These are phyloP conservation scores for Paramecium caudatum DNA, from an alignment of 73 alveolate genomes.

Conservation along the genomic window DNA sequence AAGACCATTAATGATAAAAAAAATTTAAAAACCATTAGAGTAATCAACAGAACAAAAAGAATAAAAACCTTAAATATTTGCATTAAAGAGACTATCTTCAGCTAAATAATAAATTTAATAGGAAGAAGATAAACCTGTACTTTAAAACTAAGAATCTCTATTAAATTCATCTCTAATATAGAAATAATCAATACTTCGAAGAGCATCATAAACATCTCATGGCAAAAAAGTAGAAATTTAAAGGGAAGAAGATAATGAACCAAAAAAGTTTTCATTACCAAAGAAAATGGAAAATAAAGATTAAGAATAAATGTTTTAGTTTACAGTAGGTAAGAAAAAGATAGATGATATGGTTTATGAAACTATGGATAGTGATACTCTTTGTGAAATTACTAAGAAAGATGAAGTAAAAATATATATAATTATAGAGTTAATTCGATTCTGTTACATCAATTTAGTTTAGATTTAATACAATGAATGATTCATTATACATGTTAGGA, in stretches of 20 bases:
- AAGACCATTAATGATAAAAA: conserved; percentile 63
- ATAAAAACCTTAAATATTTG: conserved; percentile 13
- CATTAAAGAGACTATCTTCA: conserved; percentile 53
- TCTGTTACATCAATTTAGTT: background rate
- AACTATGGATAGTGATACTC: conserved; percentile 39
- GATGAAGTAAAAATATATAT: background rate
- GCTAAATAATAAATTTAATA: background rate
- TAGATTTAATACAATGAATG: conserved; percentile 57
- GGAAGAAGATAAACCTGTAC: conserved; percentile 19
- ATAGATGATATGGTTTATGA: conserved; percentile 16
- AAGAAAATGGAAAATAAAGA: background rate
- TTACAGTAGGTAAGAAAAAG: background rate
- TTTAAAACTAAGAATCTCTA: background rate
- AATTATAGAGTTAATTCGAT: conserved; percentile 27
- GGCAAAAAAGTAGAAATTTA: conserved; percentile 2
- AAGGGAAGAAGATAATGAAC: background rate
- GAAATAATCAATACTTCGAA: background rate
- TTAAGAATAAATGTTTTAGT: background rate
- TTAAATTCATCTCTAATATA: background rate
- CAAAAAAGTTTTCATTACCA: background rate
- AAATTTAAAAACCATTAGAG: background rate
- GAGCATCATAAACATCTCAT: background rate
- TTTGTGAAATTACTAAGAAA: conserved; percentile 7
- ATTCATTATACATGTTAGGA: conserved; percentile 53
- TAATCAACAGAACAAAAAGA: background rate